Evolutionary conservation across 805 yeast genomes (phyloP), one percentile per base, ranked within the genome.

Genomic region (Teunomyces barrocoloradensis): DNA sequence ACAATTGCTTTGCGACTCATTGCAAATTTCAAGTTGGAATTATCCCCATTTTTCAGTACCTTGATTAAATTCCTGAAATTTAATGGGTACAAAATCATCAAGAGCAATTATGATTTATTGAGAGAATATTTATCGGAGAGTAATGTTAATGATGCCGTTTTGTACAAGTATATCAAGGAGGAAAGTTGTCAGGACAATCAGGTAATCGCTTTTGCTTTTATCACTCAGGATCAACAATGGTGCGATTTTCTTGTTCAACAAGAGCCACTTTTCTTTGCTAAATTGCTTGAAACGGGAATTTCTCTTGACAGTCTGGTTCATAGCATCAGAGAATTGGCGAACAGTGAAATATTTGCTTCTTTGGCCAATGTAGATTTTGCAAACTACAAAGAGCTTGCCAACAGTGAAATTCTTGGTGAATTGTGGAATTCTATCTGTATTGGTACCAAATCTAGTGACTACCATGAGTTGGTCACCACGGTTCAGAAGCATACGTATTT

Each of bases 1-100:
- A 74, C 84, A 0, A 61, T 81, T 29, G 73, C 76, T 50, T 58
- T 85, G 45, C 69, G 71, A 45, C 56, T 80, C 6, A 48, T 83
- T 28, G 60, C 76, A 12, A 67, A 71, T 52, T 61, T 75, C 35
- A 67, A 71, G 51, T 61, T 75, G 36, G 61, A 74, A 36, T 52
- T 65, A 0, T 49, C 62, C 6, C 17, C 29, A 6, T 55, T 75
- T 30, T 49, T 57, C 17, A 52, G 59, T 0, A 53, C 69, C 44
- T 44, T 78, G 23, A 55, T 63, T 17, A 63, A 69, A 36, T 60
- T 81, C 17, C 66, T 66, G 15, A 64, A 63, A 28, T 77, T 79
- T 56, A 71, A 71, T 49, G 74, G 74, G 0, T 55, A 52, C 28
- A 38, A 45, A 1, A 45, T 69, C 21, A 43, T 69, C 13, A 48